Evolutionary conservation across 208 protist species (phyloP).

Genomic region (Trypanosoma mega): DNA sequence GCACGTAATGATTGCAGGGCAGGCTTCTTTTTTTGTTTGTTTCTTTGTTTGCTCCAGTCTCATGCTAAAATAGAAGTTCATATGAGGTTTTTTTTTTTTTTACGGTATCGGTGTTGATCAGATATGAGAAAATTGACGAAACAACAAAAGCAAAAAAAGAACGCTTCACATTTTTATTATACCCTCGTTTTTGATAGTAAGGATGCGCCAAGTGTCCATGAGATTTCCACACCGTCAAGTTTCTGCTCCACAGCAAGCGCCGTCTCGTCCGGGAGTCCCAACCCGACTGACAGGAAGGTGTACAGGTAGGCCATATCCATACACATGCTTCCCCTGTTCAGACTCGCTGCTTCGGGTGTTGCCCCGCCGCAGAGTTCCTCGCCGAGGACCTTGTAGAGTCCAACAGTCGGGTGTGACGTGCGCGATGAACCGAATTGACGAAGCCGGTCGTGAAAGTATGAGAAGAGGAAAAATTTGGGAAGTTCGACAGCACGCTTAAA

Average conservation of each 20-base stretch:
- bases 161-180: background rate
- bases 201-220: constrained; percentile 82
- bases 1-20: too few species aligned
- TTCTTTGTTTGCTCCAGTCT: too few species aligned
- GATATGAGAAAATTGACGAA: constrained; percentile 11
- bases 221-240: constrained; percentile 53
- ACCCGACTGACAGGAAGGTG: constrained; percentile 47
- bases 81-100: too few species aligned
- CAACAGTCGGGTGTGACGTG: constrained; percentile 27
- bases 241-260: constrained; percentile 47
- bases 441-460: constrained; percentile 72
- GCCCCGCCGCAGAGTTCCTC: constrained; percentile 20
- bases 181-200: constrained; percentile 19
- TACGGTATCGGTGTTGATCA: too few species aligned
- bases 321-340: constrained; percentile 37
- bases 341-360: too few species aligned
- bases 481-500: background rate
- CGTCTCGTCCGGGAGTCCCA: constrained; percentile 47
- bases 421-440: constrained; percentile 15
- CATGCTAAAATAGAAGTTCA: too few species aligned
- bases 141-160: background rate
- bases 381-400: constrained; percentile 28
- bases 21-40: too few species aligned
- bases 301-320: constrained; percentile 81
- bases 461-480: constrained; percentile 54